Evolutionary conservation across 2,329 filamentous ascomycete genomes (phyloP), one percentile per base, ranked within the genome.

Genomic region (Phaeosphaeria sp.): DNA sequence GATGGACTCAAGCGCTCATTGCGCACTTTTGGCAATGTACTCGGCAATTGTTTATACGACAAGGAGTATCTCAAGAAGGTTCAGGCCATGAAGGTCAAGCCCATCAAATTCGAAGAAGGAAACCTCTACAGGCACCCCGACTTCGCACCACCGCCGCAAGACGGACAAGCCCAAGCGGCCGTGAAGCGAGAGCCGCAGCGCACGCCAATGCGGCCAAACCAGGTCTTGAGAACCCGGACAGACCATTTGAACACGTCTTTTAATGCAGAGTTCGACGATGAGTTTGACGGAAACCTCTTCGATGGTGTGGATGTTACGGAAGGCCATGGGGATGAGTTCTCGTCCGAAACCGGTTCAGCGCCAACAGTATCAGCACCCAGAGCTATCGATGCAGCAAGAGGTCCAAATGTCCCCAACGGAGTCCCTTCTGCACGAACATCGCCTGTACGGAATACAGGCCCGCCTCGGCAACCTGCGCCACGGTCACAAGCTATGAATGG

Each of bases 1-100:
- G 95, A 99, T 79, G 95, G 89, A 1, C 75, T 99, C 73, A 99
- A 99, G 79, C 86, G 95, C 65, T 88, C 95, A 1, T 75, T 99
- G 70, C 86, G 94, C 58, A 97, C 89, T 63, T 99, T 99, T 78
- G 95, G 95, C 58, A 98, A 98, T 69, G 90, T 98, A 17, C 83
- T 99, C 54, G 95, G 95, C n/a, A 99, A 98, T 74, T 99, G 95
- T 81, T 89, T 99, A 58, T 98, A 99, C 78, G 95, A 99, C 80
- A 96, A 97, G 78, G 89, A 94, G 60, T 99, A 97, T 74, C 82
- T 99, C 55, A 85, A 88, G 52, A 93, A 92, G 75, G 91, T 98
- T n/a, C 90, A 89, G 51, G 96, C 92, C 79, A 83, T 99, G 71
- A 98, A 96, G 82, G 86, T 89, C 17, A 84, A 85, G 55, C 90